Percentiles rank a stretch among this genome's conserved stretches.
Evolutionary conservation across 129 eudicot species (phyloP).

Genomic region (Erigeron canadensis): DNA sequence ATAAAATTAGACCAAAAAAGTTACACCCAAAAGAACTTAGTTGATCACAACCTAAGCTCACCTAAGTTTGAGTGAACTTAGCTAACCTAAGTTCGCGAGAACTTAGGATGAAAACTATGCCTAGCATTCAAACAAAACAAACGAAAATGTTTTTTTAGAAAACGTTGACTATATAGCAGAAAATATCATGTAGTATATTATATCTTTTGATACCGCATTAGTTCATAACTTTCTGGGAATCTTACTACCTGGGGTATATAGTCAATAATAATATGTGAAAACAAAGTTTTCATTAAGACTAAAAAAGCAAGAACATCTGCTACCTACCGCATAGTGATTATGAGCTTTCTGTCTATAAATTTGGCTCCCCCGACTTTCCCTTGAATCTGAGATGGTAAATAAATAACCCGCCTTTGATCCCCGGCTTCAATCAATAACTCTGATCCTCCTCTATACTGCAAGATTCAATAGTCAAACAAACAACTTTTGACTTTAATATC

Average conservation of each 20-base stretch:
- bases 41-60: too few relatives aligned
- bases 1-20: not conserved
- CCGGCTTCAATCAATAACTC: conserved; percentile 96
- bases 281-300: not conserved
- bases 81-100: too few relatives aligned
- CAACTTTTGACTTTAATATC: not conserved
- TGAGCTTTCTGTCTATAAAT: conserved; percentile 68
- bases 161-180: not conserved
- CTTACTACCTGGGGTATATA: conserved; percentile 21
- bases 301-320: not conserved
- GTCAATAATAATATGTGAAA: not conserved
- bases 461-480: conserved; percentile 22
- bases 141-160: not conserved
- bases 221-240: not conserved
- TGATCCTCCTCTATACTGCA: conserved; percentile 90
- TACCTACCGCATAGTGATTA: conserved; percentile 56
- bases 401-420: conserved; percentile 85
- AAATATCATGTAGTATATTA: not conserved
- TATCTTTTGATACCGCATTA: not conserved
- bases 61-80: too few relatives aligned
- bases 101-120: conserved; percentile 11
- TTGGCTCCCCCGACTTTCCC: conserved; percentile 94
- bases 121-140: conserved; percentile 8
- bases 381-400: conserved; percentile 77
- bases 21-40: too few relatives aligned